Evolutionary conservation across 805 yeast genomes (phyloP).

Genomic region (Candida endomychidarum): DNA sequence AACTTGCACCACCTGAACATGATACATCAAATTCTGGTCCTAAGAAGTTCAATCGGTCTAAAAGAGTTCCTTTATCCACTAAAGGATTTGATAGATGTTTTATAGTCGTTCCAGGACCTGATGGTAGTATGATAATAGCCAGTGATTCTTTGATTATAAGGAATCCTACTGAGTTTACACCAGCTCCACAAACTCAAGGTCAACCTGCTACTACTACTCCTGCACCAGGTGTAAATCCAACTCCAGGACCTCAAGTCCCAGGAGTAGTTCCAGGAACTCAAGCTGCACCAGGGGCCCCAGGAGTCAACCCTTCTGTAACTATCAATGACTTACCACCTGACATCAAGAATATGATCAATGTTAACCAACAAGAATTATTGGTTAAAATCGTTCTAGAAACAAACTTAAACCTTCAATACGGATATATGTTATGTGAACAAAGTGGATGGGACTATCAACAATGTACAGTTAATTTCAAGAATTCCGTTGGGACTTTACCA

Average conservation of each 20-base stretch:
- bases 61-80: conserved; percentile 43
- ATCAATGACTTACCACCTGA: conserved; percentile 55
- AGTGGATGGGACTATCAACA: conserved; percentile 77
- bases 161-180: conserved; percentile 39
- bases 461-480: conserved; percentile 70
- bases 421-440: conserved; percentile 81
- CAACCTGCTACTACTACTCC: conserved; percentile 7
- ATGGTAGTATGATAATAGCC: conserved; percentile 76
- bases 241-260: conserved; percentile 6
- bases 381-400: conserved; percentile 70
- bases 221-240: not conserved
- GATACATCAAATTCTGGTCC: conserved; percentile 17
- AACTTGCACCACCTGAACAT: conserved; percentile 54
- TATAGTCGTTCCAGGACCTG: conserved; percentile 68
- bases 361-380: conserved; percentile 62
- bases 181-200: conserved; percentile 30
- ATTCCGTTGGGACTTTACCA: conserved; percentile 54
- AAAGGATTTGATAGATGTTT: conserved; percentile 88
- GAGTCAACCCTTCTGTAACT: conserved; percentile 11
- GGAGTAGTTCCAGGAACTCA: conserved; percentile 10
- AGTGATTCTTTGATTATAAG: conserved; percentile 78
- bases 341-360: conserved; percentile 48
- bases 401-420: conserved; percentile 73
- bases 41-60: conserved; percentile 23
- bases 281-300: conserved; percentile 7